Base-by-base conservation (phyloP, 2,329 filamentous ascomycete species). In the Fusarium tjaetaba region DNA sequence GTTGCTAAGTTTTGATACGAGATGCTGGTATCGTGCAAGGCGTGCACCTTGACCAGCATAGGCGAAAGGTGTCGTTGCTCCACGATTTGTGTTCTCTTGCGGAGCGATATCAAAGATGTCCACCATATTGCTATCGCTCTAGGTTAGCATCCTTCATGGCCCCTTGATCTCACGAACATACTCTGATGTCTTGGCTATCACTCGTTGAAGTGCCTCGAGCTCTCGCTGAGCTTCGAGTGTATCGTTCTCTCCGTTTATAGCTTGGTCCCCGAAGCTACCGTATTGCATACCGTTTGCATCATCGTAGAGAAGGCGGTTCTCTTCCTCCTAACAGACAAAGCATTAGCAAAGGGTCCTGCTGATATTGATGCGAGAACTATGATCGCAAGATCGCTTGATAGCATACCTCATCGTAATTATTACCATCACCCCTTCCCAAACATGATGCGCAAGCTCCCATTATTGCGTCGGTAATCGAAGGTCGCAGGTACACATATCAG, bases 41-140 rank as follows among this genome's bases (percentile, higher is more conserved):
- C 87, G 86, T 51, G 86, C 84, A 70, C 90, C 88, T 78, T 90
- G 88, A 53, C 86, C 87, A 58, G 87, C 84, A 74, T 87, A 86
- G 32, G 82, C 82, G 60, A 88, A 88, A 2, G 82, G 82, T 22
- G 82, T 74, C 76, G 80, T 68, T 68, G 79, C 67, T 71, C 81
- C 76, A 74, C 84, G 76, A 70, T 79, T 76, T 57, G 79, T 76
- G 39, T 82, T 80, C 66, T 86, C 86, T 65, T 88, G 86, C 28
- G 89, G 88, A 41, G 88, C 86, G 77, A 91, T 90, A 71, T 91
- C 89, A 81, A 91, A 92, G 52, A 92, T 89, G 78, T 92, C 90
- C 68, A 92, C 89, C 82, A 92, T 88, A 76, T 91, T 91, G 77
- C 90, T 92, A 77, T 56, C 70, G 52, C 38, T 30, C 38, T 30